Evolutionary conservation across 2,329 filamentous ascomycete species (phyloP).

Genomic region (Curvularia hawaiiensis): DNA sequence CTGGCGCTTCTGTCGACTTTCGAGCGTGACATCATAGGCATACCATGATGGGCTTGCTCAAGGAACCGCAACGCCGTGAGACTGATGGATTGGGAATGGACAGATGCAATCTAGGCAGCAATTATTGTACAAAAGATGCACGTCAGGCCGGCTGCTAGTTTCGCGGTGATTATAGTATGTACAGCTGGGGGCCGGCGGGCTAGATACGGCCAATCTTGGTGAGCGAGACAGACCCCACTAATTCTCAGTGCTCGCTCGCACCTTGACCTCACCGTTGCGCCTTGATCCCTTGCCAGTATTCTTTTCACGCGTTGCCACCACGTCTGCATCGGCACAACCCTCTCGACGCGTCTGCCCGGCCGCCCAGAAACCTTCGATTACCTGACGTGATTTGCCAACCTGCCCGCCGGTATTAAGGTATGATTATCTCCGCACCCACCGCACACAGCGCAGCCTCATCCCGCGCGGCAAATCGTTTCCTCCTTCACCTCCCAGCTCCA

Average conservation of each 20-base stretch:
- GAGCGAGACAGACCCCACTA: conserved; percentile 41
- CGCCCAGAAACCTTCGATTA: conserved; percentile 16
- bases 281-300: conserved; percentile 22
- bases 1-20: conserved; percentile 3
- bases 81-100: neutral
- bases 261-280: conserved; percentile 26
- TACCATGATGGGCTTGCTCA: conserved; percentile 36
- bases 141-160: conserved; percentile 6
- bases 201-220: conserved; percentile 24
- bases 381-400: conserved; percentile 17
- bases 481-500: conserved; percentile 27
- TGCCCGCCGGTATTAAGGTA: conserved; percentile 22
- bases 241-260: conserved; percentile 33
- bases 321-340: conserved; percentile 14
- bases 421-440: conserved; percentile 18
- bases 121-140: neutral
- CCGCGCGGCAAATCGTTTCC: conserved; percentile 18
- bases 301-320: conserved; percentile 33
- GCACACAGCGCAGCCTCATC: conserved; percentile 30
- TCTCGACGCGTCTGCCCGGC: conserved; percentile 23
- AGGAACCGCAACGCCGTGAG: conserved; percentile 2
- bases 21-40: conserved; percentile 33
- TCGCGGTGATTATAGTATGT: conserved; percentile 8
- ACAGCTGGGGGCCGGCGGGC: conserved; percentile 26
- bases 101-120: neutral